Evolutionary conservation across 345 rosid genomes (phyloP).

Genomic region (Passiflora organensis): DNA sequence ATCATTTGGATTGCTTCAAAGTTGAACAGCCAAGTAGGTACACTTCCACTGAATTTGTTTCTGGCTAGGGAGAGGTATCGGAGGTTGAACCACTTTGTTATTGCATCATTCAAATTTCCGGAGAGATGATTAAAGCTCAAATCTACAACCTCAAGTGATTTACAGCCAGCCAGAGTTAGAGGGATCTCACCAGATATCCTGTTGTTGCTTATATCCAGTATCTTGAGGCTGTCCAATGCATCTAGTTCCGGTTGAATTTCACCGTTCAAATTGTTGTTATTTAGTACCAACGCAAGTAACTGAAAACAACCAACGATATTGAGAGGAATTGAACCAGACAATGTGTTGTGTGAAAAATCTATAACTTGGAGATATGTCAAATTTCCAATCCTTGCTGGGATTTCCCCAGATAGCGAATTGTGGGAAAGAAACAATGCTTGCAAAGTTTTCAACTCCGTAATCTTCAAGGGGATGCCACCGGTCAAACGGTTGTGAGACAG

Average conservation of each 20-base stretch:
- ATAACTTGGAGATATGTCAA: constrained; percentile 82
- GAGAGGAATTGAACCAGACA: constrained; percentile 75
- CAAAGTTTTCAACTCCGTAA: constrained; percentile 73
- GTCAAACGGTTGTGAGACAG: constrained; percentile 70
- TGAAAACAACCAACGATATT: constrained; percentile 87
- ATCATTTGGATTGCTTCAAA: constrained; percentile 66
- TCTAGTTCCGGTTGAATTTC: constrained; percentile 91
- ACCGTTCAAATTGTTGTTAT: constrained; percentile 73
- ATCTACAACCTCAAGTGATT: constrained; percentile 83
- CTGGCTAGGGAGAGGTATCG: constrained; percentile 70
- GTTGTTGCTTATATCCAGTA: constrained; percentile 80
- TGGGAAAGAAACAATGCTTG: constrained; percentile 85
- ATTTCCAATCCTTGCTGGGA: constrained; percentile 79
- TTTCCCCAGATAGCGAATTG: constrained; percentile 65
- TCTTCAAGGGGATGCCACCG: constrained; percentile 61
- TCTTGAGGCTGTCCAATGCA: constrained; percentile 71
- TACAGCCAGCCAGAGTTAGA: constrained; percentile 75
- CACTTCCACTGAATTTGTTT: constrained; percentile 67
- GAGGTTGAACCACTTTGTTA: constrained; percentile 78
- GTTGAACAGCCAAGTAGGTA: constrained; percentile 74
- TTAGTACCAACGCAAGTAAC: constrained; percentile 63
- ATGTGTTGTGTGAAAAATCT: constrained; percentile 66
- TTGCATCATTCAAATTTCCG: constrained; percentile 73
- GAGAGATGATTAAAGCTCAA: constrained; percentile 78
- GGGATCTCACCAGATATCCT: constrained; percentile 80